phyloP scores from a whole-genome alignment of 169 alveolate species.

The Amoebophrya sp. region DNA sequence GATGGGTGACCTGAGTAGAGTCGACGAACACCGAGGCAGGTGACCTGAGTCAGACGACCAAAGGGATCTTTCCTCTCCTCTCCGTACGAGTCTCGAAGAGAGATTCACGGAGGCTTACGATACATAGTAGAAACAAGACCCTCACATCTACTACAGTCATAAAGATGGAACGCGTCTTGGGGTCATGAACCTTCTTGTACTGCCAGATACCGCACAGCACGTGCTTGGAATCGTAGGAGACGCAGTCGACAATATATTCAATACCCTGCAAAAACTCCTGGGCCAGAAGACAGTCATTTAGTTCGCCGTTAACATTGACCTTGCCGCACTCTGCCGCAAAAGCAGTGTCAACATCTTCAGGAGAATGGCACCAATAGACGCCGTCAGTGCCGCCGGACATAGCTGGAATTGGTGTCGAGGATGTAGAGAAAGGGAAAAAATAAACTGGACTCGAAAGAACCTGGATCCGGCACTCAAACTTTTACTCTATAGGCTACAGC shows the following conservation, averaged over 20 bases:
- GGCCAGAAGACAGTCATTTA: not conserved
- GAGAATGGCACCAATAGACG: not conserved
- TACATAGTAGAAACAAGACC: no score
- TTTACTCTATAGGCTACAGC: no score
- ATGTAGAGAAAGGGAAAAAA: no score
- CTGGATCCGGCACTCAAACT: no score
- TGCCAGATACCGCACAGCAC: conserved; percentile 23
- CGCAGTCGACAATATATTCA: not conserved
- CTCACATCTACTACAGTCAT: no score
- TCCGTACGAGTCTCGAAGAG: no score
- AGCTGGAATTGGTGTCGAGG: not conserved
- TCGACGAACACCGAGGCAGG: no score
- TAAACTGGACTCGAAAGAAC: no score
- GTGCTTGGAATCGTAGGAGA: not conserved
- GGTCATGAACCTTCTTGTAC: not conserved
- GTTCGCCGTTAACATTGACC: conserved; percentile 3
- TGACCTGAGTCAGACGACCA: no score
- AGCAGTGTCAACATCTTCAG: not conserved
- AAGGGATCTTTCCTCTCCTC: no score
- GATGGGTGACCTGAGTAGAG: no score
- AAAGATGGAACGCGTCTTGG: not conserved
- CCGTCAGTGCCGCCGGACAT: not conserved
- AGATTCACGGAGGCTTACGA: no score
- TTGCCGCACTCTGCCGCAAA: not conserved
- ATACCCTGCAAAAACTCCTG: conserved; percentile 4